Conservation (phyloP, 768 basidiomycete species). For the Hygrophoropsis aurantiaca region DNA sequence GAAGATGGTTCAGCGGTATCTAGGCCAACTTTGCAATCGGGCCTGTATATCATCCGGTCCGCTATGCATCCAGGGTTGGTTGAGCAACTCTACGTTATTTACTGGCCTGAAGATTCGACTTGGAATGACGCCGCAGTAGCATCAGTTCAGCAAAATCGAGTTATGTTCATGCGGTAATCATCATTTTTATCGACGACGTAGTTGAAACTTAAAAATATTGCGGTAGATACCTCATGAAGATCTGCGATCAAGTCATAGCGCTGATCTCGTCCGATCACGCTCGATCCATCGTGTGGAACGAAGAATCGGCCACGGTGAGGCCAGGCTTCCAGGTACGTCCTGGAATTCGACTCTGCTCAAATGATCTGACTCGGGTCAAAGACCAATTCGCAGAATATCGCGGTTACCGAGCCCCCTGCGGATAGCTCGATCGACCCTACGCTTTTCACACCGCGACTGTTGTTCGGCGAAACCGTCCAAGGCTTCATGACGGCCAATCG, state of each 20-base stretch:
- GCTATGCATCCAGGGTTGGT: constrained; percentile 1
- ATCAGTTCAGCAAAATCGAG: constrained; percentile 49
- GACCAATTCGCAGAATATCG: constrained; percentile 10
- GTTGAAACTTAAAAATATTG: background rate
- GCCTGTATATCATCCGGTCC: constrained; percentile 45
- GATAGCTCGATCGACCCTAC: constrained; percentile 8
- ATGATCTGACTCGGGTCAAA: constrained; percentile 3
- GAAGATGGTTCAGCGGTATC: background rate
- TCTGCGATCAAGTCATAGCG: constrained; percentile 54
- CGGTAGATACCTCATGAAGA: constrained; percentile 56
- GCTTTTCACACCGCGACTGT: constrained; percentile 24
- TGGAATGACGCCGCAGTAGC: constrained; percentile 52
- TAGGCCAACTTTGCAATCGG: constrained; percentile 41
- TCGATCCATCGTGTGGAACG: constrained; percentile 42
- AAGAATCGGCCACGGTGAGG: constrained; percentile 42
- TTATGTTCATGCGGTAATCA: constrained; percentile 63
- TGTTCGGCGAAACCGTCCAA: constrained; percentile 41
- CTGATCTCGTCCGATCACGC: constrained; percentile 51
- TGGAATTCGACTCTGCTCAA: background rate
- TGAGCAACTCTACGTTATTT: constrained; percentile 46
- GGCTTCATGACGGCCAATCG: constrained; percentile 35
- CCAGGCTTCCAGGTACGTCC: constrained; percentile 46
- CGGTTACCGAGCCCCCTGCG: constrained; percentile 4
- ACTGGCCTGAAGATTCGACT: constrained; percentile 62
- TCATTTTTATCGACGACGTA: background rate